These are phyloP conservation scores for Colletotrichum simmondsii DNA, from an alignment of 2,329 filamentous ascomycete genomes.

Conservation along the genomic window DNA sequence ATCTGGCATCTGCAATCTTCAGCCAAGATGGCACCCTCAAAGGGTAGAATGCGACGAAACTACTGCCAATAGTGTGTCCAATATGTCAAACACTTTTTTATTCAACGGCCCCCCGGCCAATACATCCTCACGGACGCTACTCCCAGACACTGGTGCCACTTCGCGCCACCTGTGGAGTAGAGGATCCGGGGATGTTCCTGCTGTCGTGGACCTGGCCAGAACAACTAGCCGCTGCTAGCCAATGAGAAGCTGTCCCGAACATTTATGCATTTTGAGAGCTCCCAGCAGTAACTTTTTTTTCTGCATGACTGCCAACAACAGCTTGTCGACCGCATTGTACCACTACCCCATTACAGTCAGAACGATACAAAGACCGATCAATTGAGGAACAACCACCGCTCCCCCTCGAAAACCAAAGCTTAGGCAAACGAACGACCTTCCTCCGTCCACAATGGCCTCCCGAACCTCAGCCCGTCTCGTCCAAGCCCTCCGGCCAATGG, in stretches of 20 bases:
- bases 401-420: background rate
- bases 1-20: background rate
- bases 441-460: slow-evolving; percentile 38
- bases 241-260: slow-evolving; percentile 31
- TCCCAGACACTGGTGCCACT: background rate
- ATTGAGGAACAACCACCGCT: slow-evolving; percentile 5
- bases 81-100: slow-evolving; percentile 5
- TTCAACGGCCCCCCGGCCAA: slow-evolving; percentile 3
- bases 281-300: background rate
- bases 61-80: background rate
- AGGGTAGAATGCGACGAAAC: background rate
- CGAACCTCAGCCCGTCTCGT: slow-evolving; percentile 39
- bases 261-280: slow-evolving; percentile 1
- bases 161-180: background rate
- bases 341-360: background rate
- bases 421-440: background rate
- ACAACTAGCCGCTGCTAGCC: slow-evolving; percentile 7
- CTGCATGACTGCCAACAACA: background rate
- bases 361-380: background rate
- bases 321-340: background rate
- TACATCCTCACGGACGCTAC: background rate
- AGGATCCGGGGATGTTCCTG: background rate
- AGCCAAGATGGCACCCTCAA: background rate
- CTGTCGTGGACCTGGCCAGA: background rate
- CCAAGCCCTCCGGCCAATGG: slow-evolving; percentile 37